Evolutionary conservation across 768 basidiomycete genomes (phyloP), one percentile per base, ranked within the genome.

Genomic region (Psilocybe subaeruginosa): DNA sequence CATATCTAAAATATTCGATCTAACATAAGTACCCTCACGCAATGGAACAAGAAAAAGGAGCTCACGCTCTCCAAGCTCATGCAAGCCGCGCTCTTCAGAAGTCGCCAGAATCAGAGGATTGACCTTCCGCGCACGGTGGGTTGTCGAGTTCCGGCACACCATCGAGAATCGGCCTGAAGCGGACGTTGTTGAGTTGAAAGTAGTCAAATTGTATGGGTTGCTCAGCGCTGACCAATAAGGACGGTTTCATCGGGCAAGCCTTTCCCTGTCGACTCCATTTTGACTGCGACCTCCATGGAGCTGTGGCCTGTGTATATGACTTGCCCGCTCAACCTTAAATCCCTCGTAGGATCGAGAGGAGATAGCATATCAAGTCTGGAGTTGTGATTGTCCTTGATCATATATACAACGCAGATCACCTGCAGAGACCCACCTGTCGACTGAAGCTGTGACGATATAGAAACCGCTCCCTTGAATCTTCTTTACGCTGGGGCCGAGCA

Each of bases 221-320:
- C 23, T 23, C 23, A 23, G 23, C 23, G 35, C 53, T 50, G 69
- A 86, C 91, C 91, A 43, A 93, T 76, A 65, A 91, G 77, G 33
- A 92, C 82, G 7, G 89, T 88, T 63, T 87, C 81, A 16, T 85
- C 83, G 4, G 77, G 74, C 33, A 76, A 76, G 16, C 76, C 77
- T n/a, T 67, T 69, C 17, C 79, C 79, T 30, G 87, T 73, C 2
- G 80, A 85, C 69, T 93, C 91, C 89, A 94, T 90, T 71, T 89
- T 90, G 46, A 95, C 88, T 3, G 86, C 90, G n/a, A 94, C 86
- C 69, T 94, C 92, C 85, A 94, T 91, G 0, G 90, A 91, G 58
- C 87, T 90, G 50, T 70, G 78, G 0, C 92, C 93, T 0, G 88
- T 88, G 65, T 88, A 90, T 35, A 93, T 88, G 17, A 94, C 91